Percentiles rank a stretch among this genome's conserved stretches.
phyloP scores from a whole-genome alignment of 768 basidiomycete species.

The Rhizopogon vinicolor region DNA sequence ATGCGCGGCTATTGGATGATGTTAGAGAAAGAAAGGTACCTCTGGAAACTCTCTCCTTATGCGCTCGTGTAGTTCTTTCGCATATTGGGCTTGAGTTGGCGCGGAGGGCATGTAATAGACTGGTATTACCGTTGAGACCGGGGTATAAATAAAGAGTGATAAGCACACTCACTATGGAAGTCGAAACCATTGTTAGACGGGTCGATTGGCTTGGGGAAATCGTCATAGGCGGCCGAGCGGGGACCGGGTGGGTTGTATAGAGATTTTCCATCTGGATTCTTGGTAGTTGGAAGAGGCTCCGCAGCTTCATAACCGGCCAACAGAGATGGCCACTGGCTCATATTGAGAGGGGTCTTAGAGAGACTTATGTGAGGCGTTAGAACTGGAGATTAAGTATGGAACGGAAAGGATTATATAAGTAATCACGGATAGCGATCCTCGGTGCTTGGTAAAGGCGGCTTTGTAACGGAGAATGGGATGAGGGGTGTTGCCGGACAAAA shows the following conservation, averaged over 20 bases:
- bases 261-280: constrained; percentile 56
- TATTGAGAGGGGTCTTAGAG: not conserved
- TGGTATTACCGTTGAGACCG: constrained; percentile 16
- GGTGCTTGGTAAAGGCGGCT: no score
- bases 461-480: no score
- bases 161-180: constrained; percentile 56
- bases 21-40: constrained; percentile 24
- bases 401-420: no score
- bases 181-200: constrained; percentile 59
- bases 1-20: not conserved
- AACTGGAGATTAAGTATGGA: no score
- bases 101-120: constrained; percentile 59
- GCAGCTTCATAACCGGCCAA: constrained; percentile 35
- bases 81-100: constrained; percentile 41
- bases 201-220: constrained; percentile 52
- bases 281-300: constrained; percentile 35
- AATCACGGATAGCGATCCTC: no score
- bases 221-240: constrained; percentile 47
- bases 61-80: constrained; percentile 52
- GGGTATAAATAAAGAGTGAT: not conserved
- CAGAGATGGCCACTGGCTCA: constrained; percentile 23
- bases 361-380: no score
- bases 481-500: no score
- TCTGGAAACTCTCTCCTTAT: constrained; percentile 67
- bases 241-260: constrained; percentile 42